phyloP scores from a whole-genome alignment of 2,329 filamentous ascomycete genomes.

The Paracorniculantispora psalliotae region DNA sequence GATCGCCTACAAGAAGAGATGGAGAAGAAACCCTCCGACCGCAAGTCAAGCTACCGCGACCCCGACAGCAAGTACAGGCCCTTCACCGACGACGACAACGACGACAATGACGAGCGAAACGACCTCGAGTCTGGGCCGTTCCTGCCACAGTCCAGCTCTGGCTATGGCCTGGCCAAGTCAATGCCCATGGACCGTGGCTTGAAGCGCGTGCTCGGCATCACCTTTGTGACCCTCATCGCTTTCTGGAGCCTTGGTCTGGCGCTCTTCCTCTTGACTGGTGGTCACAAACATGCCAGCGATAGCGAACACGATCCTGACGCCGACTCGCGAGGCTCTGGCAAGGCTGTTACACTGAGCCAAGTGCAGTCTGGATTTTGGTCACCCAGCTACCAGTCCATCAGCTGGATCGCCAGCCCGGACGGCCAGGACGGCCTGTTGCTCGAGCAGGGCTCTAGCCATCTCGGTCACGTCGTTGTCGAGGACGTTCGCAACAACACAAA shows the following conservation, averaged over 20 bases:
- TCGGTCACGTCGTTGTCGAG: slow-evolving; percentile 79
- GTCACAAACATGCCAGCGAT: slow-evolving; percentile 59
- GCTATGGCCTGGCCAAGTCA: slow-evolving; percentile 37
- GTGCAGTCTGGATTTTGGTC: slow-evolving; percentile 62
- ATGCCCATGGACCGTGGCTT: slow-evolving; percentile 64
- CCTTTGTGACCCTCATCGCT: slow-evolving; percentile 55
- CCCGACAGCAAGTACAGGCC: slow-evolving; percentile 39
- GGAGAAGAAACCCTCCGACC: slow-evolving; percentile 26
- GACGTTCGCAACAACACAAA: slow-evolving; percentile 59
- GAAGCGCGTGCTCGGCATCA: slow-evolving; percentile 57
- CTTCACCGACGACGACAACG: slow-evolving; percentile 26
- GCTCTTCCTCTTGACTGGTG: slow-evolving; percentile 59
- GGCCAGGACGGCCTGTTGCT: slow-evolving; percentile 83
- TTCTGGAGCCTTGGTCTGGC: slow-evolving; percentile 66
- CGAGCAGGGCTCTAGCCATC: slow-evolving; percentile 58
- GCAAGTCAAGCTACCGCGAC: slow-evolving; percentile 9
- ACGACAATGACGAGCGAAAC: slow-evolving; percentile 23
- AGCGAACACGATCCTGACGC: slow-evolving; percentile 65
- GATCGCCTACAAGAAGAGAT: slow-evolving; percentile 63
- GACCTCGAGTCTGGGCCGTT: slow-evolving; percentile 49
- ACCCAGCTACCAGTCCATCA: slow-evolving; percentile 59
- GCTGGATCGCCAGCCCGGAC: slow-evolving; percentile 70
- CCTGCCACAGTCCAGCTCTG: slow-evolving; percentile 36
- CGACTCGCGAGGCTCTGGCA: slow-evolving; percentile 59
- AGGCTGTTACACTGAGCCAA: slow-evolving; percentile 68